These are phyloP conservation scores for Populus hybrid DNA, from an alignment of 441 rosid genomes.

Conservation along the genomic window DNA sequence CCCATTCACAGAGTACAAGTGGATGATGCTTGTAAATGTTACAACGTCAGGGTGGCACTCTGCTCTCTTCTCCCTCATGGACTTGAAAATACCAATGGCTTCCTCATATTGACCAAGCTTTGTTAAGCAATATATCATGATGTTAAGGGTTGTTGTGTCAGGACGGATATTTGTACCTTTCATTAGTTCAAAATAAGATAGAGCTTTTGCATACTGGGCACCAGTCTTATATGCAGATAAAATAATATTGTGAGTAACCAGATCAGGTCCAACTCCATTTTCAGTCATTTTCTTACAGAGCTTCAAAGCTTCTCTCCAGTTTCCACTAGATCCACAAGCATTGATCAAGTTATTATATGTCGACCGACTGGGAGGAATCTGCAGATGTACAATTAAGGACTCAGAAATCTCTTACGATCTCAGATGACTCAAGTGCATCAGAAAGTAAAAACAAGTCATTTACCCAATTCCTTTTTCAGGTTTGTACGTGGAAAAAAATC, in stretches of 20 bases:
- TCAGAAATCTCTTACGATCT: constrained; percentile 2
- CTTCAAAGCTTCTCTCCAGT: constrained; percentile 88
- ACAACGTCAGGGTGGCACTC: constrained; percentile 74
- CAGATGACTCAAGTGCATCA: not conserved
- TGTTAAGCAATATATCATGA: constrained; percentile 69
- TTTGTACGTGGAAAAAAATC: not conserved
- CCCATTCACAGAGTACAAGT: constrained; percentile 69
- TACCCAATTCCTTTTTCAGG: not conserved
- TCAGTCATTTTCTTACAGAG: constrained; percentile 90
- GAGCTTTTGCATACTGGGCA: constrained; percentile 69
- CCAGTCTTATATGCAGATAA: constrained; percentile 86
- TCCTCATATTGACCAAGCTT: constrained; percentile 70
- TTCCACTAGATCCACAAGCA: constrained; percentile 95
- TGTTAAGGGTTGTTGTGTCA: constrained; percentile 80
- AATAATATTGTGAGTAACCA: constrained; percentile 86
- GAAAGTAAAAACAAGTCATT: not conserved
- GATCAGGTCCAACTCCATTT: constrained; percentile 95
- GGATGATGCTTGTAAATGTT: constrained; percentile 73
- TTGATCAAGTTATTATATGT: constrained; percentile 88
- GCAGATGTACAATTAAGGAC: constrained; percentile 33
- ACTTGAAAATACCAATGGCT: constrained; percentile 66
- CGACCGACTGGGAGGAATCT: constrained; percentile 88
- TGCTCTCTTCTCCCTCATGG: constrained; percentile 75
- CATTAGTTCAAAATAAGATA: constrained; percentile 87
- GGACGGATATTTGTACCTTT: constrained; percentile 80